These are phyloP conservation scores for Chlorella vulgaris DNA, from an alignment of 139 green algal species.

Conservation along the genomic window DNA sequence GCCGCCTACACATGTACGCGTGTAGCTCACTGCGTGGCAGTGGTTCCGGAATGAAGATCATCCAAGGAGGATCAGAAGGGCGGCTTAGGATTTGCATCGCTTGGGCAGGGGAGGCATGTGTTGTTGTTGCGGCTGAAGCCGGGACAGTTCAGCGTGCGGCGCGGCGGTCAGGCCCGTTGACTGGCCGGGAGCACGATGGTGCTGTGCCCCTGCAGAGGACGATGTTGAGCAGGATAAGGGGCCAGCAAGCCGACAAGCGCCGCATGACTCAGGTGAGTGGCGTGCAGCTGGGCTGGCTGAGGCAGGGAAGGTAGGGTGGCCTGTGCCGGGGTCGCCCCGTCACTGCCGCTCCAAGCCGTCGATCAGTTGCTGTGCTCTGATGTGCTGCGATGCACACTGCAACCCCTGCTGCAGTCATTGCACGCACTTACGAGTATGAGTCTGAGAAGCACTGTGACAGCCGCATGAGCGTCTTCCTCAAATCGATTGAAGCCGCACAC, in stretches of 20 bases:
- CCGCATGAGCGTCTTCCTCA: constrained; percentile 67
- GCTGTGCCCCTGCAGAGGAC: too few species aligned
- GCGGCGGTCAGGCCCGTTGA: neutral
- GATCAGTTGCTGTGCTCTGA: neutral
- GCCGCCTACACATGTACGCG: neutral
- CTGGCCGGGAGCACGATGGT: neutral
- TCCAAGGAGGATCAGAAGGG: too few species aligned
- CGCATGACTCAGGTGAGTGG: neutral
- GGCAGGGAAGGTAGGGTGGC: neutral
- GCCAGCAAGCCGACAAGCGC: too few species aligned
- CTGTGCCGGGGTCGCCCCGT: too few species aligned
- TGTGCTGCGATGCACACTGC: neutral
- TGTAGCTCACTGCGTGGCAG: too few species aligned
- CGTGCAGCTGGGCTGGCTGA: neutral
- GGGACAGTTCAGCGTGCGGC: too few species aligned
- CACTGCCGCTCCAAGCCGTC: too few species aligned
- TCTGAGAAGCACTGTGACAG: constrained; percentile 71
- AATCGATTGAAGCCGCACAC: constrained; percentile 70
- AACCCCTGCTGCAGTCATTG: constrained; percentile 39
- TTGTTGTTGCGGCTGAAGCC: too few species aligned
- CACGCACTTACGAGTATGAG: constrained; percentile 73
- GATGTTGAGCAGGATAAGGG: too few species aligned
- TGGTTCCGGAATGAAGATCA: too few species aligned
- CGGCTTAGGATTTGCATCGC: too few species aligned
- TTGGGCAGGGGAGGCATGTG: too few species aligned